These are phyloP conservation scores for Persicaria maculosa DNA, from an alignment of 148 eudicot genomes.

Conservation along the genomic window DNA sequence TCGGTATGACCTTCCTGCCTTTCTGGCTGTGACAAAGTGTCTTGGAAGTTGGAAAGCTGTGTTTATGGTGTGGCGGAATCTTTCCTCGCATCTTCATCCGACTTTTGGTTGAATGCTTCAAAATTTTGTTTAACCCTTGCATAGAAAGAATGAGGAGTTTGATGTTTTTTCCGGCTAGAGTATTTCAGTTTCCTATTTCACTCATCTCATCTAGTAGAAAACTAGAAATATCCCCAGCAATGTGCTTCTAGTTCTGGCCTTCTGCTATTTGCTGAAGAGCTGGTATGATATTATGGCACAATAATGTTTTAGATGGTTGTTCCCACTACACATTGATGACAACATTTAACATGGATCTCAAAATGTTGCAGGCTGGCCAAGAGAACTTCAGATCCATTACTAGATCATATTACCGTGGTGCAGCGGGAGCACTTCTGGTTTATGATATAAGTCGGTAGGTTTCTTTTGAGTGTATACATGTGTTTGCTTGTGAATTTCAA, in stretches of 20 bases:
- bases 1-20: neutral
- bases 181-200: neutral
- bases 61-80: neutral
- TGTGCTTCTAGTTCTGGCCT: neutral
- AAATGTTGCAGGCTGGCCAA: conserved; percentile 56
- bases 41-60: neutral
- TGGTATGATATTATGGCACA: neutral
- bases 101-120: neutral
- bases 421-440: conserved; percentile 66
- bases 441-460: conserved; percentile 60
- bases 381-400: conserved; percentile 71
- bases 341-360: neutral
- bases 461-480: neutral
- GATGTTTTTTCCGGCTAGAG: neutral
- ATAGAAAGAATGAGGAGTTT: neutral
- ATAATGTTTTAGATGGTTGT: neutral
- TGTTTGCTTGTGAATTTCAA: neutral
- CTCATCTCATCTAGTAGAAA: neutral
- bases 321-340: neutral
- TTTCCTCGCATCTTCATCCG: no score
- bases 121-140: neutral
- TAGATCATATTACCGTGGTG: conserved; percentile 65
- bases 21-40: no score
- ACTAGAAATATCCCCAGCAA: neutral
- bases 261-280: neutral